Evolutionary conservation across 1,284 basidiomycete species (phyloP).

Genomic region (Heterobasidion irregulare): DNA sequence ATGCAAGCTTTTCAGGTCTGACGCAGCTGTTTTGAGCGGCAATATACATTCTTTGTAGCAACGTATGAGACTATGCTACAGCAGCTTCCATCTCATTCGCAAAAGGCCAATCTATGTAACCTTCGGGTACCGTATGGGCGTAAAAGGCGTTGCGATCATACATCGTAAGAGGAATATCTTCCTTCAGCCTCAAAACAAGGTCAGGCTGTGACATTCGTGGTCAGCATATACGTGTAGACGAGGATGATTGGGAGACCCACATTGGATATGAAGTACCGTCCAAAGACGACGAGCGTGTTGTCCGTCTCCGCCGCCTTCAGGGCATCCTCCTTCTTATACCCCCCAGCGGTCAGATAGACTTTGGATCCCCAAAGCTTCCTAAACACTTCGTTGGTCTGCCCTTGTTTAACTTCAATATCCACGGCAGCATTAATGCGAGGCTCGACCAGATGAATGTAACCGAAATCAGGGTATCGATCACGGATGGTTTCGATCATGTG

Average conservation of each 20-base stretch:
- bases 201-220: slow-evolving; percentile 28
- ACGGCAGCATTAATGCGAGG: slow-evolving; percentile 21
- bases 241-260: slow-evolving; percentile 13
- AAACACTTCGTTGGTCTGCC: slow-evolving; percentile 12
- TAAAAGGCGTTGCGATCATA: slow-evolving; percentile 28
- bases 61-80: slow-evolving; percentile 2
- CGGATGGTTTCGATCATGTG: slow-evolving; percentile 14
- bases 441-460: slow-evolving; percentile 53
- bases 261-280: slow-evolving; percentile 33
- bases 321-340: slow-evolving; percentile 12
- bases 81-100: no score
- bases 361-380: slow-evolving; percentile 11
- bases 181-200: slow-evolving; percentile 30
- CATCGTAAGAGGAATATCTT: slow-evolving; percentile 22
- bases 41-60: no score
- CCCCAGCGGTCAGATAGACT: slow-evolving; percentile 24
- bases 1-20: no score
- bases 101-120: slow-evolving; percentile 31
- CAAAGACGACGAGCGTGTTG: slow-evolving; percentile 29
- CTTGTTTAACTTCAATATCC: not conserved
- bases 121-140: slow-evolving; percentile 18
- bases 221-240: slow-evolving; percentile 24
- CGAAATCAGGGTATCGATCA: slow-evolving; percentile 32
- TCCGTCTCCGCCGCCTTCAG: slow-evolving; percentile 11
- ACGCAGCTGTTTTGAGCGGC: no score